Percentiles rank a stretch among this genome's conserved stretches.
Conservation (phyloP, 345 rosid species). For the Lepidium sativum region DNA sequence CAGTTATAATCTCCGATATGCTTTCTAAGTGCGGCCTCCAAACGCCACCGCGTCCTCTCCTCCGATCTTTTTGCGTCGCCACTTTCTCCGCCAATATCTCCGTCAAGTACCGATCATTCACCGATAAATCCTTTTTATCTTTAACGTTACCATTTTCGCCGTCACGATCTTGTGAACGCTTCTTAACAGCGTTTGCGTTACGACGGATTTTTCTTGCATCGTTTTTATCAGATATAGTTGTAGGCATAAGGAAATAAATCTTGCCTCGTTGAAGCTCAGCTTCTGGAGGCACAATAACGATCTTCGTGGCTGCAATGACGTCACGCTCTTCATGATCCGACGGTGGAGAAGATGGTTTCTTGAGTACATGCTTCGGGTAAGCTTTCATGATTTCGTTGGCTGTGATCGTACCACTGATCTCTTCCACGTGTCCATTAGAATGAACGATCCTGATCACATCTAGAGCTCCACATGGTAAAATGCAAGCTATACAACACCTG, state of each 20-base stretch:
- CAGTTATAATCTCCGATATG: slow-evolving; percentile 51
- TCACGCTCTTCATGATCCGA: slow-evolving; percentile 44
- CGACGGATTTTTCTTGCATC: slow-evolving; percentile 22
- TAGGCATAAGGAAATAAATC: slow-evolving; percentile 87
- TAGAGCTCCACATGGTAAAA: slow-evolving; percentile 92
- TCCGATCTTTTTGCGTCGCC: slow-evolving; percentile 66
- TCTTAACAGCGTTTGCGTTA: not conserved
- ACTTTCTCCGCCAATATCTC: slow-evolving; percentile 85
- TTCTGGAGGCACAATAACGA: slow-evolving; percentile 83
- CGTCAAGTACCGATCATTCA: slow-evolving; percentile 77
- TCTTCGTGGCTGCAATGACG: slow-evolving; percentile 47
- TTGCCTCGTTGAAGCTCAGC: slow-evolving; percentile 92
- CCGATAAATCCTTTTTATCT: slow-evolving; percentile 17
- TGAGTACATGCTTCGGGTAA: slow-evolving; percentile 78
- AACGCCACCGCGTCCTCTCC: slow-evolving; percentile 76
- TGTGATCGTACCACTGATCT: slow-evolving; percentile 66
- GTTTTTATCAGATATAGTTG: slow-evolving; percentile 26
- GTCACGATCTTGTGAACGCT: slow-evolving; percentile 11
- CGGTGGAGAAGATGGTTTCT: slow-evolving; percentile 56
- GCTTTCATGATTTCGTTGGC: slow-evolving; percentile 85
- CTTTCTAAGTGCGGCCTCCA: slow-evolving; percentile 98
- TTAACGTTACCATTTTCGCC: slow-evolving; percentile 2
- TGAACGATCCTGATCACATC: slow-evolving; percentile 94
- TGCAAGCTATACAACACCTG: slow-evolving; percentile 94
- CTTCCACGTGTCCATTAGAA: slow-evolving; percentile 82